A percentile compares a stretch with the other conserved stretches of the same genome.
Evolutionary conservation across 192 early-diverging fungal species (phyloP).

Genomic region (Linnemannia hyalina): DNA sequence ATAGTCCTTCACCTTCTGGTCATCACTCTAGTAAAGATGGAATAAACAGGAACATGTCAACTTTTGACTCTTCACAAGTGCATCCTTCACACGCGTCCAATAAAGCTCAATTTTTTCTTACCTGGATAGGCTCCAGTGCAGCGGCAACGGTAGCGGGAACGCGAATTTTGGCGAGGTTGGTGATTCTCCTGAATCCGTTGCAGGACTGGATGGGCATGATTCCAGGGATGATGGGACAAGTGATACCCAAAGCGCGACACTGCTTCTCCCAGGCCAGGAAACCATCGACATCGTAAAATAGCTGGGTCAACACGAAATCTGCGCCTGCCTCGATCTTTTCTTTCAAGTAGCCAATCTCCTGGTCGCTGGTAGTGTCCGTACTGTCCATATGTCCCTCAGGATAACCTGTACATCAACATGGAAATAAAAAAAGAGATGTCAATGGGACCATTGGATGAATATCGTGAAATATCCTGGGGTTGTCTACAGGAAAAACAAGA

Average conservation of each 20-base stretch:
- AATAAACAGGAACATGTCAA: background rate
- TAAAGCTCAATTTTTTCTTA: constrained; percentile 1
- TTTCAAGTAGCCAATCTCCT: constrained; percentile 76
- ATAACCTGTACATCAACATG: constrained; percentile 62
- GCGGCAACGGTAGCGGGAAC: constrained; percentile 73
- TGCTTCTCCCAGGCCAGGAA: constrained; percentile 79
- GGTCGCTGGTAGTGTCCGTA: constrained; percentile 57
- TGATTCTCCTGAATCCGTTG: constrained; percentile 86
- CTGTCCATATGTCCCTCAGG: constrained; percentile 88
- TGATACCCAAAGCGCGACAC: constrained; percentile 66
- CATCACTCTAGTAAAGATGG: constrained; percentile 67
- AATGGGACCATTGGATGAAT: background rate
- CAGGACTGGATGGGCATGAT: constrained; percentile 91
- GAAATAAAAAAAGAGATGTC: background rate
- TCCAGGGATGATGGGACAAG: constrained; percentile 82
- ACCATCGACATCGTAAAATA: constrained; percentile 84
- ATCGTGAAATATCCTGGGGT: background rate
- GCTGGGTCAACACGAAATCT: constrained; percentile 87
- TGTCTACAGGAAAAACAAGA: background rate
- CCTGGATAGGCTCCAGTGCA: constrained; percentile 84
- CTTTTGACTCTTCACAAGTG: background rate
- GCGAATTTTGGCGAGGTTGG: constrained; percentile 76
- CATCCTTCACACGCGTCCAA: no score
- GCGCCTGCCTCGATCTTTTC: constrained; percentile 85
- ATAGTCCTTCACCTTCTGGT: constrained; percentile 88